These are phyloP conservation scores for Neurospora sp. DNA, from an alignment of 495 filamentous ascomycete species.

Conservation along the genomic window DNA sequence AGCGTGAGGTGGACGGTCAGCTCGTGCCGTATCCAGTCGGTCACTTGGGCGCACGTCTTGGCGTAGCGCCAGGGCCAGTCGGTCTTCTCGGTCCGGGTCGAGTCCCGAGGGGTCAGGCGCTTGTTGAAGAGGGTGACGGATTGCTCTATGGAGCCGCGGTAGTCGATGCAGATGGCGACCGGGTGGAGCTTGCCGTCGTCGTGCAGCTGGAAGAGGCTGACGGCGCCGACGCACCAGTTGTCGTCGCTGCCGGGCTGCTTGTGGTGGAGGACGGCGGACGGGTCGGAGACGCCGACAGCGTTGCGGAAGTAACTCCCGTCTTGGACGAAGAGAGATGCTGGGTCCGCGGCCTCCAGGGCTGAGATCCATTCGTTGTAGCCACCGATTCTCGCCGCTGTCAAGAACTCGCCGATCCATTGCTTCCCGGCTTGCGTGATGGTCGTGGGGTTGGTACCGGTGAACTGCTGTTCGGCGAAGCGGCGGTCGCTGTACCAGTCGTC, in stretches of 20 bases:
- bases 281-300: conserved; percentile 18
- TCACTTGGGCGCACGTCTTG: conserved; percentile 39
- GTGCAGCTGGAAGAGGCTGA: conserved; percentile 36
- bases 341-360: conserved; percentile 16
- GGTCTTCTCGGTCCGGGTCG: conserved; percentile 22
- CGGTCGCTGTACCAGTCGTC: conserved; percentile 41
- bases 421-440: conserved; percentile 30
- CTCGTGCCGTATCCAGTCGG: conserved; percentile 42
- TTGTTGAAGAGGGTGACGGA: conserved; percentile 41
- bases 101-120: conserved; percentile 20
- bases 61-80: conserved; percentile 46
- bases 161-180: conserved; percentile 37
- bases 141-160: conserved; percentile 28
- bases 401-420: conserved; percentile 25
- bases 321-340: conserved; percentile 31
- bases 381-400: conserved; percentile 20
- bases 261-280: conserved; percentile 9
- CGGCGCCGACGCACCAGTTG: conserved; percentile 30
- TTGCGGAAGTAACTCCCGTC: conserved; percentile 40
- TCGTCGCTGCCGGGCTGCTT: conserved; percentile 12
- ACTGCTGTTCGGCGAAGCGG: conserved; percentile 39
- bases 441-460: conserved; percentile 40
- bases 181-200: conserved; percentile 36
- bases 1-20: conserved; percentile 34
- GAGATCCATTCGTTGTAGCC: conserved; percentile 18